Base-by-base conservation (phyloP, 1,284 basidiomycete genomes). In the Phaffia rhodozyma region DNA sequence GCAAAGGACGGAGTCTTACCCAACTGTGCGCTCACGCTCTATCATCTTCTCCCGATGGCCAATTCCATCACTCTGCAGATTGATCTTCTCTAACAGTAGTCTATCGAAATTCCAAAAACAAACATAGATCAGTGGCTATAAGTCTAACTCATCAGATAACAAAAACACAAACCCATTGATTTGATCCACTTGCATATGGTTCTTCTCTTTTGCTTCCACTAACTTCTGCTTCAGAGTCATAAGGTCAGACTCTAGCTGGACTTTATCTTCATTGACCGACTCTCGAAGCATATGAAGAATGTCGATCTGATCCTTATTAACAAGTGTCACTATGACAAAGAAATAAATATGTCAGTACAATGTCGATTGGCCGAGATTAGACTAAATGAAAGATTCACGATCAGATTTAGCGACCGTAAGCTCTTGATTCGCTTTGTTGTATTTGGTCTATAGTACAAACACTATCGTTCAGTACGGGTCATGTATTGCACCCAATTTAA, bases 121-220 rank as follows among this genome's bases (percentile, higher is more conserved):
- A 25, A 6, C 11, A 30, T 25, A 48, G 48, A 27, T 58, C 47
- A 38, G 38, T 6, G 18, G 4, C 13, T 13, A 5, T 29, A 18
- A 5, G 21, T 18, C n/a, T 30, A 2, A 18, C 18, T 16, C 27
- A 20, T 29, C 23, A 11, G 25, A 51, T n/a, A 23, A 29, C 1
- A 25, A 27, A 50, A 9, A 43, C 4, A 60, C 67, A 43, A 27
- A 73, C 72, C 68, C 81, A 69, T 92, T 91, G 72, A 92, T 84
- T 74, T 94, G 90, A 76, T 93, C 90, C 52, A 92, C 82, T 71
- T 93, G 89, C 85, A 92, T 89, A 70, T 85, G 82, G 73, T 87
- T 89, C 79, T 90, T 91, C 69, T 94, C 91, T 52, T 78, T 78
- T 3, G 89, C 79, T 30, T 86, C 84, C 65, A 81, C 83, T 71